Evolutionary conservation across 1,284 basidiomycete species (phyloP).

Genomic region (Meira miltonrushii): DNA sequence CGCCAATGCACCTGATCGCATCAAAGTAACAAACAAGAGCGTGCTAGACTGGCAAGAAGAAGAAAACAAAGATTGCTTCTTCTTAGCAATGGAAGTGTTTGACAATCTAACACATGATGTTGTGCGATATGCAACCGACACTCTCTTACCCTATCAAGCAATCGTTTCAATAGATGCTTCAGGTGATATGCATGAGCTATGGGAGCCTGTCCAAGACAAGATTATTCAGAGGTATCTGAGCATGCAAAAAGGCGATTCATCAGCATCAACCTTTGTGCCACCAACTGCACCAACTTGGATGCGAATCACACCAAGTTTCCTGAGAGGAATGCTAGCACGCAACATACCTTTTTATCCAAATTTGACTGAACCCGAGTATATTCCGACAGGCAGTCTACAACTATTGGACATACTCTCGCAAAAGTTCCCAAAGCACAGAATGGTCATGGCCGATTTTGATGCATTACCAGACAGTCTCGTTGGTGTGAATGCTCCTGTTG

Average conservation of each 20-base stretch:
- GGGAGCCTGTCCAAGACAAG: slow-evolving; percentile 77
- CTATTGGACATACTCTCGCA: slow-evolving; percentile 76
- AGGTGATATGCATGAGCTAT: slow-evolving; percentile 81
- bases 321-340: slow-evolving; percentile 22
- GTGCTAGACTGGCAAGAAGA: slow-evolving; percentile 78
- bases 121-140: slow-evolving; percentile 73
- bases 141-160: slow-evolving; percentile 74
- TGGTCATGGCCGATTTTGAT: slow-evolving; percentile 88
- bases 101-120: slow-evolving; percentile 98
- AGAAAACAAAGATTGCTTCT: slow-evolving; percentile 79
- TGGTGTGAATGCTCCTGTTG: slow-evolving; percentile 85
- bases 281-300: slow-evolving; percentile 58
- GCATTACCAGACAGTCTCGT: slow-evolving; percentile 76
- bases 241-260: slow-evolving; percentile 16
- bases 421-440: slow-evolving; percentile 82
- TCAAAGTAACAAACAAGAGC: slow-evolving; percentile 72
- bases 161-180: slow-evolving; percentile 72
- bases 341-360: slow-evolving; percentile 71
- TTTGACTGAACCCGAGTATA: slow-evolving; percentile 78
- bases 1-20: slow-evolving; percentile 55
- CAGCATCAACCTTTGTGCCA: slow-evolving; percentile 6
- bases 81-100: slow-evolving; percentile 90
- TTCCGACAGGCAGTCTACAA: slow-evolving; percentile 84
- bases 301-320: slow-evolving; percentile 60
- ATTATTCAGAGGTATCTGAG: slow-evolving; percentile 65